Conservation (phyloP, 148 eudicot genomes). For the Dysphania ambrosioides region DNA sequence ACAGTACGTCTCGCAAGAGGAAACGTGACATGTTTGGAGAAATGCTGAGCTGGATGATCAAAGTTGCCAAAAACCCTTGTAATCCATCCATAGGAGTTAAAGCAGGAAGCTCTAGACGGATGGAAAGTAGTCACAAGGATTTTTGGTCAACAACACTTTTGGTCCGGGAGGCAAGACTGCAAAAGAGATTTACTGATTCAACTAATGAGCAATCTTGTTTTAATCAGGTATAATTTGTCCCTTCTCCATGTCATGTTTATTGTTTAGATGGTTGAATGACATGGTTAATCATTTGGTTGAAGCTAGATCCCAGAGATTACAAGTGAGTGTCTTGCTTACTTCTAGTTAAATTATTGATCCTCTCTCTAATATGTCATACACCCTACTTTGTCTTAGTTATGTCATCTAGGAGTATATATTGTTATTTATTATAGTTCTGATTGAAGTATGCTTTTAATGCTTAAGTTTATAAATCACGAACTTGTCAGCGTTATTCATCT, state of each 20-base stretch:
- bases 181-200: constrained; percentile 30
- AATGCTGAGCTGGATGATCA: constrained; percentile 61
- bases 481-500: background rate
- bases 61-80: constrained; percentile 53
- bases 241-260: constrained; percentile 8
- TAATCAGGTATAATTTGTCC: constrained; percentile 46
- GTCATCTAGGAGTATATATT: background rate
- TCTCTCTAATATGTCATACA: background rate
- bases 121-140: constrained; percentile 30
- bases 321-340: background rate
- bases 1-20: constrained; percentile 49
- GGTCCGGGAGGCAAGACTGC: constrained; percentile 54
- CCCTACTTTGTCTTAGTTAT: background rate
- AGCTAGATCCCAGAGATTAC: background rate
- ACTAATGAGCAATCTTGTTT: constrained; percentile 23
- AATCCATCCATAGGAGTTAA: constrained; percentile 37
- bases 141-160: constrained; percentile 41
- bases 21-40: constrained; percentile 42
- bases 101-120: constrained; percentile 40
- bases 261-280: constrained; percentile 12
- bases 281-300: background rate
- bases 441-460: background rate
- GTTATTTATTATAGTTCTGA: background rate
- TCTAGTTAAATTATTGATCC: background rate
- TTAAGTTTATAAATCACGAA: background rate